Evolutionary conservation across 2,329 filamentous ascomycete genomes (phyloP).

Genomic region (Exophiala phaeomuriformis): DNA sequence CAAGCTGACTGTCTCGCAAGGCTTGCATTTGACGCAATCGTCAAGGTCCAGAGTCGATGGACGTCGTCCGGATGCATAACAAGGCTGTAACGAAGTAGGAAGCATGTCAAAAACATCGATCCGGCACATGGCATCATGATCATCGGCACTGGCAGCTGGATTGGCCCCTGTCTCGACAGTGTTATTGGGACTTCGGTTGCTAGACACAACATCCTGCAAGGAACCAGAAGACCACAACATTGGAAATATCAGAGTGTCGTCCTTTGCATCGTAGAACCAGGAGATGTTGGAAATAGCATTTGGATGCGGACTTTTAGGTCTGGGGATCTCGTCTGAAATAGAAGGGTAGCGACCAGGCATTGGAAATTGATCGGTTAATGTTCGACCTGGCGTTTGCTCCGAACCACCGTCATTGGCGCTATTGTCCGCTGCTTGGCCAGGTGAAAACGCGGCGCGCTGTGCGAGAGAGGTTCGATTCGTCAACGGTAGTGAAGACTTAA

Average conservation of each 20-base stretch:
- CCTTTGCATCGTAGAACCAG: not conserved
- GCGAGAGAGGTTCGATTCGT: not conserved
- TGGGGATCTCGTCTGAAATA: not conserved
- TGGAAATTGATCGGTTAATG: not conserved
- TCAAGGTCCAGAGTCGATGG: not conserved
- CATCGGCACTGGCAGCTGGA: not conserved
- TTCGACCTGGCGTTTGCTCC: not conserved
- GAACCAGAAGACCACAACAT: not conserved
- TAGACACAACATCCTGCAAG: not conserved
- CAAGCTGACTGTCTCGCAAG: not conserved
- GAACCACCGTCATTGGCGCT: not conserved
- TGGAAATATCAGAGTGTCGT: not conserved
- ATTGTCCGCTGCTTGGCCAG: not conserved
- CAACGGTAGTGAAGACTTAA: not conserved
- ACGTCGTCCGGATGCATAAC: not conserved
- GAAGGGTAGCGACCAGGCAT: not conserved
- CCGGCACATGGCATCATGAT: not conserved
- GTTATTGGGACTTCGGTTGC: not conserved
- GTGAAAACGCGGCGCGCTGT: too few species aligned
- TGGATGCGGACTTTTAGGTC: not conserved
- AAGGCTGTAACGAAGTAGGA: not conserved
- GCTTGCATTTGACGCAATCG: not conserved
- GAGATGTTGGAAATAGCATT: not conserved
- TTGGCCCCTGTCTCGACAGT: not conserved
- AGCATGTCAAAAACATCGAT: not conserved